Conservation (phyloP, 257 asterid genomes). For the Thymus mandschuricus region DNA sequence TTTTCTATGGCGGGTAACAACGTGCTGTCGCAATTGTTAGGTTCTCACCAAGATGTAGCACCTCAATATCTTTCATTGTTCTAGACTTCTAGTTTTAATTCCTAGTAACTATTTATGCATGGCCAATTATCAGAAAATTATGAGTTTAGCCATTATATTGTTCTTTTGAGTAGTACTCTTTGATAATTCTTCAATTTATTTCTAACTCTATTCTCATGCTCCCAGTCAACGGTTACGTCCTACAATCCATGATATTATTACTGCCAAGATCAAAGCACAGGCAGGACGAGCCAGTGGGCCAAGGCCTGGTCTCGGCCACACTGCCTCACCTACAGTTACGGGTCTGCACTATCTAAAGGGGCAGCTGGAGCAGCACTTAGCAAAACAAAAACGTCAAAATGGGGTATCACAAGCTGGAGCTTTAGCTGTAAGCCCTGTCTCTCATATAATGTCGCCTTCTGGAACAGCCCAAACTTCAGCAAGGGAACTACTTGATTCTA, state of each 20-base stretch:
- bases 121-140: slow-evolving; percentile 20
- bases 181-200: slow-evolving; percentile 17
- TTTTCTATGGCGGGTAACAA: background rate
- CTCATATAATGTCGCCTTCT: slow-evolving; percentile 86
- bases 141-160: slow-evolving; percentile 5
- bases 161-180: slow-evolving; percentile 22
- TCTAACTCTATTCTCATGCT: slow-evolving; percentile 34
- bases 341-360: slow-evolving; percentile 78
- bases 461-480: slow-evolving; percentile 94
- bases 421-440: slow-evolving; percentile 89
- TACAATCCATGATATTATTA: slow-evolving; percentile 85
- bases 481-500: slow-evolving; percentile 85
- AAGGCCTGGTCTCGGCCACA: slow-evolving; percentile 64
- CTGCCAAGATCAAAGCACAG: slow-evolving; percentile 81
- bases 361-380: slow-evolving; percentile 62
- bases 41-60: background rate
- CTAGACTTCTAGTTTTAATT: slow-evolving; percentile 4
- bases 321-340: slow-evolving; percentile 55
- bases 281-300: slow-evolving; percentile 60
- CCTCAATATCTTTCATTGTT: background rate
- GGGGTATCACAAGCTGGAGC: slow-evolving; percentile 69
- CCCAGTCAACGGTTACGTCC: slow-evolving; percentile 93
- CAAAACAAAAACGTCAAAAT: slow-evolving; percentile 76
- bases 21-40: too few relatives aligned
- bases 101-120: slow-evolving; percentile 23